Evolutionary conservation across 441 rosid genomes (phyloP).

Genomic region (Populus hybrid): DNA sequence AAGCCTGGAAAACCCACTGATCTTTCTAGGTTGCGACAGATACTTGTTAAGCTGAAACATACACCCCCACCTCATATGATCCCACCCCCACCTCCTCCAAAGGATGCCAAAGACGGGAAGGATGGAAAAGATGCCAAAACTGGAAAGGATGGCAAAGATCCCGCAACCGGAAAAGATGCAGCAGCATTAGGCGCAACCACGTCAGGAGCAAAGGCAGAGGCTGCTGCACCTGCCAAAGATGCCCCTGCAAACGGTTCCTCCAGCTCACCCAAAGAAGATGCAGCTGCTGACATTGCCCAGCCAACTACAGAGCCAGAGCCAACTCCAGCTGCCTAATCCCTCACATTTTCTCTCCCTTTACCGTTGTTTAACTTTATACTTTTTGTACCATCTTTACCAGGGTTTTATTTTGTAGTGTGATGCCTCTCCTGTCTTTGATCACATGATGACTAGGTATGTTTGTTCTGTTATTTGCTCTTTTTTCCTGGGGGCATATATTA

Average conservation of each 20-base stretch:
- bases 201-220: conserved; percentile 18
- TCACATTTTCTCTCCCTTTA: neutral
- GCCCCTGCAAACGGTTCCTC: conserved; percentile 29
- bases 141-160: conserved; percentile 31
- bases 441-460: neutral
- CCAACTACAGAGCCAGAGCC: conserved; percentile 33
- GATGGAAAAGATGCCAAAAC: conserved; percentile 39
- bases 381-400: conserved; percentile 14
- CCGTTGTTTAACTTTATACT: neutral
- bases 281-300: conserved; percentile 26
- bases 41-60: conserved; percentile 77
- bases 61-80: conserved; percentile 91
- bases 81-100: conserved; percentile 62
- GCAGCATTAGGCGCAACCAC: conserved; percentile 22
- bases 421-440: neutral
- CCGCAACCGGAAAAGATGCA: conserved; percentile 27
- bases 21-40: conserved; percentile 84
- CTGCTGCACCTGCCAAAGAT: conserved; percentile 27
- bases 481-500: neutral
- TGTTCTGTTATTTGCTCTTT: conserved; percentile 7
- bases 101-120: conserved; percentile 48
- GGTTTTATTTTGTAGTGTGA: conserved; percentile 11
- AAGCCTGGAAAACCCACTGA: conserved; percentile 97
- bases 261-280: conserved; percentile 27
- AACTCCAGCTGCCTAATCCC: conserved; percentile 30